Conservation (phyloP, 768 basidiomycete genomes). For the Cystofilobasidium capitatum region DNA sequence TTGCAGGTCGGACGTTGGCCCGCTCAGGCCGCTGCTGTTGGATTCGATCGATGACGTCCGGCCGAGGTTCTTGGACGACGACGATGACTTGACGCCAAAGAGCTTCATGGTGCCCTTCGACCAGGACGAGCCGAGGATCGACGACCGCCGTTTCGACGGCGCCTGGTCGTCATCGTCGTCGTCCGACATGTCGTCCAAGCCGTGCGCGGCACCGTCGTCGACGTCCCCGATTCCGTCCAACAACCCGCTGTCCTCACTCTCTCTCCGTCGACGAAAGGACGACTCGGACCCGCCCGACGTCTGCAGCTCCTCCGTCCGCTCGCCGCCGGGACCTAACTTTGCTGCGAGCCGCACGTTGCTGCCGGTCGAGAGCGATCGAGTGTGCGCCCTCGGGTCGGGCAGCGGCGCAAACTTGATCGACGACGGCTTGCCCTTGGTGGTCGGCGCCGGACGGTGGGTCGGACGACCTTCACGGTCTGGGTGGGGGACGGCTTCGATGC, state of each 20-base stretch:
- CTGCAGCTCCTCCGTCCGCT: constrained; percentile 14
- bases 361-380: constrained; percentile 20
- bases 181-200: not conserved
- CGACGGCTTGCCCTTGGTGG: not conserved
- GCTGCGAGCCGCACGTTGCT: constrained; percentile 12
- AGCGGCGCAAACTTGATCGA: constrained; percentile 26
- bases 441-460: not conserved
- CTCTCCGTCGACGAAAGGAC: not conserved
- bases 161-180: constrained; percentile 7
- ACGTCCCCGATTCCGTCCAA: constrained; percentile 7
- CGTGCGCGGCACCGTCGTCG: not conserved
- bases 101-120: constrained; percentile 6
- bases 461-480: not conserved
- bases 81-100: constrained; percentile 2
- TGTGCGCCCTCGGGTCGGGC: constrained; percentile 7
- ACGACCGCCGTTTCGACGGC: not conserved
- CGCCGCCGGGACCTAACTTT: constrained; percentile 7
- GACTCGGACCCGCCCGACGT: not conserved
- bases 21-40: not conserved
- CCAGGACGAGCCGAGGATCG: constrained; percentile 10
- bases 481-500: not conserved
- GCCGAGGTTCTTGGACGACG: constrained; percentile 8
- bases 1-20: not conserved
- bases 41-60: constrained; percentile 20
- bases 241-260: not conserved